Evolutionary conservation across 495 filamentous ascomycete genomes (phyloP).

Genomic region (Hypoxylon rickii): DNA sequence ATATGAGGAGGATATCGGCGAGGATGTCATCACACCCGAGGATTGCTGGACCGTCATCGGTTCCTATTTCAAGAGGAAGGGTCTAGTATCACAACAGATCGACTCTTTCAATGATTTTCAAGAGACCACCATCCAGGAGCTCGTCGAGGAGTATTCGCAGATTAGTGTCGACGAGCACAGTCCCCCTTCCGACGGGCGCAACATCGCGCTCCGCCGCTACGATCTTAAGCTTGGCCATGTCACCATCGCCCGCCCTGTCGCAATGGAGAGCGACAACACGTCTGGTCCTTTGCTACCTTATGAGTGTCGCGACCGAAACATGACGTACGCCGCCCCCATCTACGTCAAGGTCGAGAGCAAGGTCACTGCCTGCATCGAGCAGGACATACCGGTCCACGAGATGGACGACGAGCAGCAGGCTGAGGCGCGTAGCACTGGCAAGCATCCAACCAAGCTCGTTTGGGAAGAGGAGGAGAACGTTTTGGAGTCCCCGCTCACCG

Average conservation of each 20-base stretch:
- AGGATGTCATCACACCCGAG: conserved; percentile 83
- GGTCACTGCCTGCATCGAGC: conserved; percentile 79
- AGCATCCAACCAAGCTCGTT: conserved; percentile 55
- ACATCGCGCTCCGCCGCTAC: conserved; percentile 83
- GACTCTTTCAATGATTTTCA: conserved; percentile 99
- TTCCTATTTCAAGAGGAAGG: conserved; percentile 93
- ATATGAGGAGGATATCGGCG: conserved; percentile 56
- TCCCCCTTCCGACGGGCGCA: conserved; percentile 72
- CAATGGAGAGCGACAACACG: conserved; percentile 89
- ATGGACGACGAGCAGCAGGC: conserved; percentile 64
- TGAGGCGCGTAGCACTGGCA: conserved; percentile 50
- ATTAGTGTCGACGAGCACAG: conserved; percentile 88
- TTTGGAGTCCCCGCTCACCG: conserved; percentile 32
- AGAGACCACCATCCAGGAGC: conserved; percentile 85
- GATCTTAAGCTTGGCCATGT: conserved; percentile 90
- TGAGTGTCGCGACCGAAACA: conserved; percentile 89
- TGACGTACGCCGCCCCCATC: conserved; percentile 91
- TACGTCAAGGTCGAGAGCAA: conserved; percentile 83
- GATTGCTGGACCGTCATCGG: conserved; percentile 98
- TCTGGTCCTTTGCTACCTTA: conserved; percentile 83
- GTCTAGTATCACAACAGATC: conserved; percentile 94
- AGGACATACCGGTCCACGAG: conserved; percentile 62
- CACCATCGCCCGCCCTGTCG: conserved; percentile 79
- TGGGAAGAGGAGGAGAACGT: conserved; percentile 62
- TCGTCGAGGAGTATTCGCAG: conserved; percentile 85